phyloP scores from a whole-genome alignment of 495 filamentous ascomycete genomes.

The Aspergillus wentii region DNA sequence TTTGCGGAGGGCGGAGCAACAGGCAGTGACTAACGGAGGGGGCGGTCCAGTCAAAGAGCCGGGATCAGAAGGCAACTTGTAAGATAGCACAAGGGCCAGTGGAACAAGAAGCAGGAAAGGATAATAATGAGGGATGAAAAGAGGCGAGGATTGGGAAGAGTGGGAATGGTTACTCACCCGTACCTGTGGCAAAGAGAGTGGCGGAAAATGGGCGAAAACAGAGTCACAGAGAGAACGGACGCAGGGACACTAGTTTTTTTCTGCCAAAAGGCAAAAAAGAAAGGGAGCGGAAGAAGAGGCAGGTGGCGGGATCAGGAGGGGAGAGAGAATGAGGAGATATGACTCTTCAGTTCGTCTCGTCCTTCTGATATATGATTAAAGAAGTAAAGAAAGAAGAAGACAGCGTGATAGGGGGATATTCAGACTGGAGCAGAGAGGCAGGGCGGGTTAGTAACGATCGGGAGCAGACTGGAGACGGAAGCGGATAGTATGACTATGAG shows the following conservation, averaged over 20 bases:
- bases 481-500: too few relatives aligned
- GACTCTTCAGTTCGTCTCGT: too few relatives aligned
- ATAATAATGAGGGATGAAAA: conserved; percentile 4
- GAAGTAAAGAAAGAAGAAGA: neutral
- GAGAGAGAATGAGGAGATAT: neutral
- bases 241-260: conserved; percentile 18
- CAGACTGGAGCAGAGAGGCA: neutral
- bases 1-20: conserved; percentile 11
- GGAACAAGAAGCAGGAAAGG: conserved; percentile 7
- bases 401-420: neutral
- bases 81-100: conserved; percentile 3
- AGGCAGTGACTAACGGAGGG: conserved; percentile 16
- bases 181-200: conserved; percentile 16
- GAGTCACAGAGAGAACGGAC: conserved; percentile 9
- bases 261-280: conserved; percentile 5
- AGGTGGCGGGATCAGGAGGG: neutral
- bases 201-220: conserved; percentile 9
- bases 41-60: conserved; percentile 8
- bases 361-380: too few relatives aligned
- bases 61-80: neutral
- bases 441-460: too few relatives aligned
- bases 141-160: too few relatives aligned
- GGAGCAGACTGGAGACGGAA: neutral
- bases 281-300: conserved; percentile 1
- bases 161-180: conserved; percentile 20